Base-by-base conservation (phyloP, 306 rosid species). In the Vigna mungo region DNA sequence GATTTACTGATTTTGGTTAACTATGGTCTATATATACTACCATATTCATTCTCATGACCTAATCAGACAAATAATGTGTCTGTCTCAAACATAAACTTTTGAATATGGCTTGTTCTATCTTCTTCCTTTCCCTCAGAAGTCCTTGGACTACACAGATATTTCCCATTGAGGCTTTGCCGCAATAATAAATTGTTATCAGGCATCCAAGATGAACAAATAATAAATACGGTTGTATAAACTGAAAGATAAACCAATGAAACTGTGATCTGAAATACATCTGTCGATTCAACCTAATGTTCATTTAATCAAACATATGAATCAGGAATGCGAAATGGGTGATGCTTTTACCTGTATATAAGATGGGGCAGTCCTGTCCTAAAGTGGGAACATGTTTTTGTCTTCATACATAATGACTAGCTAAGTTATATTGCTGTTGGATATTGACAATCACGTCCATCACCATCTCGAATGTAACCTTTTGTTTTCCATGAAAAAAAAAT, bases 331-430 rank as follows among this genome's bases (percentile, higher is more conserved):
- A 39, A 48, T 15, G 59, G 13, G 13, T 18, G 32, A 54, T 54
- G 61, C 32, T 54, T 54, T 20, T 54, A 20, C 61, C 14, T 20
- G 61, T 20, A 18, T 54, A 11, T 9, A 55, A 21, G 34, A 21
- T 55, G 63, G 63, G 62, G 16, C 16, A 59, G 41, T 59, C 66
- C 43, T 30, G 67, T 61, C 64, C 18, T 25, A 39, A 12, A 25
- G 43, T 32, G 43, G 44, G 44, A 41, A 32, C 67, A 15, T 61
- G 67, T 15, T 61, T 32, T 59, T 27, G 17, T 59, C 41, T 59
- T 59, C 41, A 6, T 30, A 14, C 44, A 56, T 23, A 12, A 12
- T 11, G 34, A 21, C 25, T 25, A 58, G 17, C 63, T 11, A 20
- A 4, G 60, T 4, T 12, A 32, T 30, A 60, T 14, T 60, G 41